Conservation (phyloP, 139 green algal species). For the Astrephomene gubernaculifera region DNA sequence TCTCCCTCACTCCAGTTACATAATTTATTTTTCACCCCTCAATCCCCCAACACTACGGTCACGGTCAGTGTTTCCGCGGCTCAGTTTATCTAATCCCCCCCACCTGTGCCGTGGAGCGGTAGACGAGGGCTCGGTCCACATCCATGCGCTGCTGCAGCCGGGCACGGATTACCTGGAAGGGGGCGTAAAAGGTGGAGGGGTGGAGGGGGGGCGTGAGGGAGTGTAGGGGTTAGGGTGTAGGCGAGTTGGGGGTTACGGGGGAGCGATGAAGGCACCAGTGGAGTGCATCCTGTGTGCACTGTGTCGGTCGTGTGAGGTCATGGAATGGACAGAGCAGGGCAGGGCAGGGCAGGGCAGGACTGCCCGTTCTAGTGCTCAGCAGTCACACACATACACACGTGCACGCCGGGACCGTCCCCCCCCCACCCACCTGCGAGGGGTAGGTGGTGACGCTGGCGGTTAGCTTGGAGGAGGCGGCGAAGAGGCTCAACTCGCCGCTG, state of each 20-base stretch:
- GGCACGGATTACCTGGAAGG: constrained; percentile 78
- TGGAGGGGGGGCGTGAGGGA: neutral
- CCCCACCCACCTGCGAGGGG: constrained; percentile 81
- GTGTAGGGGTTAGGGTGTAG: neutral
- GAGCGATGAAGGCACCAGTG: neutral
- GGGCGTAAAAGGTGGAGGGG: neutral
- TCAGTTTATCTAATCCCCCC: too few relatives aligned
- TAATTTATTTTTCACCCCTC: too few relatives aligned
- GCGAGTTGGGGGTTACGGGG: neutral
- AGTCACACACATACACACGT: neutral
- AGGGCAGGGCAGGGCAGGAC: too few relatives aligned
- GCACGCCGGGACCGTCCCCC: neutral
- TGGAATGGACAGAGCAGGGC: too few relatives aligned
- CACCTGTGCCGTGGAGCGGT: constrained; percentile 47
- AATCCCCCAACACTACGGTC: neutral
- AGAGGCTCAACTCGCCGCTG: constrained; percentile 67
- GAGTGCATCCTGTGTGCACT: too few relatives aligned
- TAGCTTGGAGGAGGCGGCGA: constrained; percentile 89
- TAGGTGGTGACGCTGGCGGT: constrained; percentile 91
- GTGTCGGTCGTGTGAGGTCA: too few relatives aligned
- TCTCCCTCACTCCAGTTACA: too few relatives aligned
- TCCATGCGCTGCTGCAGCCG: constrained; percentile 92
- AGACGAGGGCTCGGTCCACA: constrained; percentile 59
- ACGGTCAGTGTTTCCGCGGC: too few relatives aligned
- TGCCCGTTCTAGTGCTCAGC: too few relatives aligned